Evolutionary conservation across 345 rosid species (phyloP).

Genomic region (Toxicodendron radicans): DNA sequence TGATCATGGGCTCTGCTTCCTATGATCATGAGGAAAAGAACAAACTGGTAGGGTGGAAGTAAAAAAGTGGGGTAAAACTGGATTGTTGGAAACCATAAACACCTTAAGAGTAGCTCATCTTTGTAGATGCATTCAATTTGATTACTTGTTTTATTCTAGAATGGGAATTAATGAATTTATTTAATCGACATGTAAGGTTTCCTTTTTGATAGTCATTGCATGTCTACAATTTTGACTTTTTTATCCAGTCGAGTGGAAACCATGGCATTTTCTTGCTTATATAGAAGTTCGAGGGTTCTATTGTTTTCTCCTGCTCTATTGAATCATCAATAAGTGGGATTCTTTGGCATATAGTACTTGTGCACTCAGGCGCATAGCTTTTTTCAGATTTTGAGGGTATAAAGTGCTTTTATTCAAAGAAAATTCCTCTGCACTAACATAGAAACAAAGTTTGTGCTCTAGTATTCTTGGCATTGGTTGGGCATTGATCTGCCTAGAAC

Average conservation of each 20-base stretch:
- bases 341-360: not conserved
- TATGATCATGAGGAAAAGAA: not conserved
- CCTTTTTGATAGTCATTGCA: not conserved
- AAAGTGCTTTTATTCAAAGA: not conserved
- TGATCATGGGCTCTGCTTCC: not conserved
- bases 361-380: not conserved
- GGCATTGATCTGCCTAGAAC: constrained; percentile 1
- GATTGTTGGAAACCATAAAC: not conserved
- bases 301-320: not conserved
- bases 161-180: not conserved
- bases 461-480: not conserved
- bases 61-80: not conserved
- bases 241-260: not conserved
- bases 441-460: not conserved
- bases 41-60: not conserved
- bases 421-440: not conserved
- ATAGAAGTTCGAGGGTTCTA: not conserved
- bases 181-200: not conserved
- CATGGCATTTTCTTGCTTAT: not conserved
- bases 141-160: not conserved
- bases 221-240: not conserved
- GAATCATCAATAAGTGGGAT: not conserved
- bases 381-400: not conserved
- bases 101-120: not conserved
- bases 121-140: not conserved